Evolutionary conservation across 768 basidiomycete genomes (phyloP).

Genomic region (Mycena epipterygia): DNA sequence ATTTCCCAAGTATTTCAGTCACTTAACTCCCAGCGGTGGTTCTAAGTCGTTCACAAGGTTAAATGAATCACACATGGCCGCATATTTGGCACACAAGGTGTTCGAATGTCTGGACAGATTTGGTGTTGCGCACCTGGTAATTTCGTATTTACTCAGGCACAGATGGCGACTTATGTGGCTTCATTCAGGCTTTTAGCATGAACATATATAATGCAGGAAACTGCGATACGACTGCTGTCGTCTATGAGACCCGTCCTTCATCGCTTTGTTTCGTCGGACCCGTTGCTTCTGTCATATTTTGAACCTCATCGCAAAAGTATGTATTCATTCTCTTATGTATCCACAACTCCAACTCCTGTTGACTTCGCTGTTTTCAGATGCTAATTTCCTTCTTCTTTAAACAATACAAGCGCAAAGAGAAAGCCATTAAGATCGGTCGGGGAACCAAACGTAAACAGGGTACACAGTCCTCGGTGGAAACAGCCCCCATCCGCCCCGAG

Average conservation of each 20-base stretch:
- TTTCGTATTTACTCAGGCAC: background rate
- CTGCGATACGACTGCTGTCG: background rate
- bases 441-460: background rate
- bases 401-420: background rate
- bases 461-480: background rate
- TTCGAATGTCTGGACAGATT: background rate
- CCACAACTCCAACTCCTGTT: background rate
- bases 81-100: background rate
- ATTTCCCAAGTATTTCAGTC: background rate
- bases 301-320: background rate
- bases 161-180: background rate
- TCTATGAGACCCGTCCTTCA: background rate
- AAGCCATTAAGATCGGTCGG: background rate
- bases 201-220: background rate
- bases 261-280: background rate
- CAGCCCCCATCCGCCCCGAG: background rate
- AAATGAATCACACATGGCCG: background rate
- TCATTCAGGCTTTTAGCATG: background rate
- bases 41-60: background rate
- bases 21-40: background rate
- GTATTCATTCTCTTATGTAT: background rate
- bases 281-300: background rate
- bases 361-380: background rate
- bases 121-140: background rate
- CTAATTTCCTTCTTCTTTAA: background rate